Evolutionary conservation across 2,329 filamentous ascomycete genomes (phyloP).

Genomic region (Penicillium brasilianum): DNA sequence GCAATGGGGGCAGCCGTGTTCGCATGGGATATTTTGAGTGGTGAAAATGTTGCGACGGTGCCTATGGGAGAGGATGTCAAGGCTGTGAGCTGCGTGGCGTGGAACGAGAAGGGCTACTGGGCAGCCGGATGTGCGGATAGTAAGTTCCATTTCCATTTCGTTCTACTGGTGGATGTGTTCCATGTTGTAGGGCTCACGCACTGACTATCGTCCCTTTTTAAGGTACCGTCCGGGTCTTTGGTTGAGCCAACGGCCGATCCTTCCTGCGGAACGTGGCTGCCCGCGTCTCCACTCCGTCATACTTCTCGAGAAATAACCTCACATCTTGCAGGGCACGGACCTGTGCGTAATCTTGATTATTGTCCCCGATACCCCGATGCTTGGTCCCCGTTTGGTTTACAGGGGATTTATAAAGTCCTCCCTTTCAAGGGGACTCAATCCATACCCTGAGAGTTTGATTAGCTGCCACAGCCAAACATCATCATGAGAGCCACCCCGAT

Average conservation of each 20-base stretch:
- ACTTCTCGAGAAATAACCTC: not conserved
- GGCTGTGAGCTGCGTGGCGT: constrained; percentile 52
- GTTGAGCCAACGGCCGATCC: constrained; percentile 18
- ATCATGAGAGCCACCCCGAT: constrained; percentile 22
- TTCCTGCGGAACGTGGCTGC: constrained; percentile 12
- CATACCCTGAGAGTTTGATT: not conserved
- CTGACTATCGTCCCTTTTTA: constrained; percentile 10
- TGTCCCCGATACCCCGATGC: not conserved
- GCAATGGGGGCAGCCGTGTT: constrained; percentile 41
- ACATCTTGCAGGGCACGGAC: not conserved
- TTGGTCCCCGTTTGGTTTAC: not conserved
- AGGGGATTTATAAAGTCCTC: not conserved
- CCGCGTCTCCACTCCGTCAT: not conserved
- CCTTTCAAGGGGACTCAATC: not conserved
- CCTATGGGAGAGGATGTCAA: constrained; percentile 47
- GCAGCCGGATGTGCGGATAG: constrained; percentile 50
- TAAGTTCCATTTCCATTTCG: constrained; percentile 29
- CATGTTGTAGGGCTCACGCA: constrained; percentile 6
- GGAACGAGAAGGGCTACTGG: constrained; percentile 51
- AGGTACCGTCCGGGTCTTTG: constrained; percentile 35
- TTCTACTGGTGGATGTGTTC: not conserved
- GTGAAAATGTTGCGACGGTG: constrained; percentile 68
- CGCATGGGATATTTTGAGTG: constrained; percentile 84
- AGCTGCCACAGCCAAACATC: not conserved
- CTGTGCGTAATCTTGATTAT: not conserved